phyloP scores from a whole-genome alignment of 768 basidiomycete genomes.

The Gloeopeniophorella convolvens region DNA sequence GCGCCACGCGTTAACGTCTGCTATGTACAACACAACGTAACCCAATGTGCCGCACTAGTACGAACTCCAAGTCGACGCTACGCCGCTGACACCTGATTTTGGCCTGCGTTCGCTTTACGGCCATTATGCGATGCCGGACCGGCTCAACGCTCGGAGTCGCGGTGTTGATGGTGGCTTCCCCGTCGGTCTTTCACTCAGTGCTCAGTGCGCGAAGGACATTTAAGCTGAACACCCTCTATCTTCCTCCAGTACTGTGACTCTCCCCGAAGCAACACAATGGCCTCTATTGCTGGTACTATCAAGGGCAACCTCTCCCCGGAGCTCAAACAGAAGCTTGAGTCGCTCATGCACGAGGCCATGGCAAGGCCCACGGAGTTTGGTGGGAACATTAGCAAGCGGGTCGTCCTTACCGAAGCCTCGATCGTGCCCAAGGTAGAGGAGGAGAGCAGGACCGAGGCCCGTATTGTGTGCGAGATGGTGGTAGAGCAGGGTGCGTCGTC shows the following conservation, averaged over 20 bases:
- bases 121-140: too few relatives aligned
- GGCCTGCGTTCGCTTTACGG: too few relatives aligned
- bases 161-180: too few relatives aligned
- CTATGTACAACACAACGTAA: too few relatives aligned
- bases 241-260: background rate
- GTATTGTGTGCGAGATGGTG: constrained; percentile 27
- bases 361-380: constrained; percentile 17
- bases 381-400: constrained; percentile 14
- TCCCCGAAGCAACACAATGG: background rate
- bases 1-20: too few relatives aligned
- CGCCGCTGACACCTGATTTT: too few relatives aligned
- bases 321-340: background rate
- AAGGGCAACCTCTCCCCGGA: constrained; percentile 5
- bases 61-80: too few relatives aligned
- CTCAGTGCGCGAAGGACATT: too few relatives aligned
- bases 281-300: background rate
- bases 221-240: background rate
- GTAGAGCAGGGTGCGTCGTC: constrained; percentile 24
- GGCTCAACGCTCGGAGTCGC: too few relatives aligned
- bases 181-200: too few relatives aligned
- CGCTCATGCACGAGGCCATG: background rate
- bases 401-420: constrained; percentile 24
- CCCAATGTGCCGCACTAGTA: too few relatives aligned
- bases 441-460: constrained; percentile 26
- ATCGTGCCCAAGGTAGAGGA: constrained; percentile 27